Percentiles rank a stretch among this genome's conserved stretches.
Evolutionary conservation across 202 grass and related monocot species (phyloP).

Genomic region (Dendrocalamus latiflorus): DNA sequence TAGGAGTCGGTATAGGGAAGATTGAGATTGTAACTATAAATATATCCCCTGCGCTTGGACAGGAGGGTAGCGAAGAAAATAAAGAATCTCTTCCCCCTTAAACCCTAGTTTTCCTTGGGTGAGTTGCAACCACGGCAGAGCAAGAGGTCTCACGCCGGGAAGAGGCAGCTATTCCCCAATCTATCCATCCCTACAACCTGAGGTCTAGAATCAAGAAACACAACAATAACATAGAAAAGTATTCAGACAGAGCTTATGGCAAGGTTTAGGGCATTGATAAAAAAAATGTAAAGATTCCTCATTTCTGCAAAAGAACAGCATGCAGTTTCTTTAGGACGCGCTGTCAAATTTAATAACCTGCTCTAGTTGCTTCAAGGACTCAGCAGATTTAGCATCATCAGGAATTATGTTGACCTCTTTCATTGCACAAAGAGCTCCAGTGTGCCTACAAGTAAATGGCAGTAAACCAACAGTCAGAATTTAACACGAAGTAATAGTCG

Average conservation of each 20-base stretch:
- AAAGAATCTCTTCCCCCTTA: too few relatives aligned
- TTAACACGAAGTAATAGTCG: neutral
- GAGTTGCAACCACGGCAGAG: too few relatives aligned
- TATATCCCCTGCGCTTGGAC: too few relatives aligned
- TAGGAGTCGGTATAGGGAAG: too few relatives aligned
- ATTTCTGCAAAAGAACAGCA: slow-evolving; percentile 12
- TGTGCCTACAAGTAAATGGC: slow-evolving; percentile 46
- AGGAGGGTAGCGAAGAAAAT: too few relatives aligned
- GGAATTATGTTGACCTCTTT: slow-evolving; percentile 96
- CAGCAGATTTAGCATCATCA: slow-evolving; percentile 80
- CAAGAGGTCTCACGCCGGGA: too few relatives aligned
- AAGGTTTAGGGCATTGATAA: too few relatives aligned
- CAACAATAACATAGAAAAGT: neutral
- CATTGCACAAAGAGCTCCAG: slow-evolving; percentile 96
- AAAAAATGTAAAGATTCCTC: slow-evolving; percentile 15
- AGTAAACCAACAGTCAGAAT: slow-evolving; percentile 18
- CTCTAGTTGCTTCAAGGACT: slow-evolving; percentile 81
- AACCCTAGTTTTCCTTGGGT: too few relatives aligned
- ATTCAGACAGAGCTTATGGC: neutral
- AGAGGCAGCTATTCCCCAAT: too few relatives aligned
- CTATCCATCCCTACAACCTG: too few relatives aligned
- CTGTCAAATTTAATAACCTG: slow-evolving; percentile 57
- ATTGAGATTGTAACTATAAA: too few relatives aligned
- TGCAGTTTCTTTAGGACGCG: neutral
- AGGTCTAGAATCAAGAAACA: too few relatives aligned